Evolutionary conservation across 164 flowering plant species (phyloP).

Genomic region (Euptelea pleiosperma): DNA sequence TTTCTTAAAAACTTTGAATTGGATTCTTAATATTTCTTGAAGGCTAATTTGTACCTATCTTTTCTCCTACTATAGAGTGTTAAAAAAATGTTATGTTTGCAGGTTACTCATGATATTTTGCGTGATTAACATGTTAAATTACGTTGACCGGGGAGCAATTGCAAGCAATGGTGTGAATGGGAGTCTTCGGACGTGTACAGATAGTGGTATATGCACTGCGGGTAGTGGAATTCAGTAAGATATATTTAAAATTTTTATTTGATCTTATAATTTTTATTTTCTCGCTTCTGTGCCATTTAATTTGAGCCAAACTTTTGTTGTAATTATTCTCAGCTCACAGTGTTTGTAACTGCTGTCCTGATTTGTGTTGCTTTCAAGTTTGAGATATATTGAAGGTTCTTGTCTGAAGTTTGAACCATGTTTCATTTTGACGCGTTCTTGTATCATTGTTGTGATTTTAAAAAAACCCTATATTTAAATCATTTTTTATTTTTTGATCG

Average conservation of each 20-base stretch:
- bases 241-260: conserved; percentile 5
- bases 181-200: conserved; percentile 41
- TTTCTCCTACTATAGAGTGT: not conserved
- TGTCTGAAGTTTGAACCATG: too few relatives aligned
- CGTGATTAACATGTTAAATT: conserved; percentile 69
- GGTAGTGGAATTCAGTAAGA: conserved; percentile 88
- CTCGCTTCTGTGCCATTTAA: not conserved
- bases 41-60: too few relatives aligned
- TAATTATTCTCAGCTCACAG: too few relatives aligned
- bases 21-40: not conserved
- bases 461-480: too few relatives aligned
- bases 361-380: too few relatives aligned
- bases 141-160: conserved; percentile 82
- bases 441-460: too few relatives aligned
- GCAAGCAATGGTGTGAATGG: conserved; percentile 95
- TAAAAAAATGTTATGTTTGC: conserved; percentile 14
- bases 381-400: too few relatives aligned
- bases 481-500: too few relatives aligned
- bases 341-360: too few relatives aligned
- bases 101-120: conserved; percentile 73
- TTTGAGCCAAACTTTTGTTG: too few relatives aligned
- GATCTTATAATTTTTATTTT: not conserved
- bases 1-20: not conserved
- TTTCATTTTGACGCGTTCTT: too few relatives aligned
- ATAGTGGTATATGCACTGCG: conserved; percentile 48